These are phyloP conservation scores for Xylaria sp. DNA, from an alignment of 2,329 filamentous ascomycete genomes.

Conservation along the genomic window DNA sequence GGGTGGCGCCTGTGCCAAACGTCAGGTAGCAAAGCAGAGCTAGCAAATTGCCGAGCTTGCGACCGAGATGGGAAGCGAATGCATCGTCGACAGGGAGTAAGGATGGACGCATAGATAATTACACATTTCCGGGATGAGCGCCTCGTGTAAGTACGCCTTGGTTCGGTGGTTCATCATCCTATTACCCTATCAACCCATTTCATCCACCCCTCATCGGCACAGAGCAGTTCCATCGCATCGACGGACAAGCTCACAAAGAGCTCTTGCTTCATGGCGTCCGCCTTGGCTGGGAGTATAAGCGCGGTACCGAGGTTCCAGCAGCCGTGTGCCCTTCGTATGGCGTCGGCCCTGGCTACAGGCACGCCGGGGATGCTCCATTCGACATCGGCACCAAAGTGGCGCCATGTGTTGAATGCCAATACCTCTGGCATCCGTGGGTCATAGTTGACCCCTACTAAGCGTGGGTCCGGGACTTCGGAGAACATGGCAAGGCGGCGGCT, in stretches of 20 bases:
- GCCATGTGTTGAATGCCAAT: conserved; percentile 50
- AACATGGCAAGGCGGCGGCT: conserved; percentile 42
- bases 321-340: conserved; percentile 36
- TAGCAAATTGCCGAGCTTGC: conserved; percentile 20
- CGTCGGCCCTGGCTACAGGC: conserved; percentile 42
- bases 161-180: too few species aligned
- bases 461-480: conserved; percentile 42
- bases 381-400: conserved; percentile 46
- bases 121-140: conserved; percentile 27
- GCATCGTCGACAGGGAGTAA: conserved; percentile 25
- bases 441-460: conserved; percentile 43
- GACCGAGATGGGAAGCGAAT: conserved; percentile 29
- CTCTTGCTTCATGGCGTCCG: conserved; percentile 33
- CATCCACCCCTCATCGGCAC: conserved; percentile 37
- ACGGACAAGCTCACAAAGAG: conserved; percentile 38
- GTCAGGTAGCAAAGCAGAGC: conserved; percentile 20
- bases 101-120: conserved; percentile 29
- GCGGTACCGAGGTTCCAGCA: conserved; percentile 38
- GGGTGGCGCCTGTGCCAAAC: conserved; percentile 19
- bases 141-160: conserved; percentile 20
- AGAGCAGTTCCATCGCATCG: conserved; percentile 37
- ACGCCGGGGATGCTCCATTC: conserved; percentile 42
- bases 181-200: conserved; percentile 39
- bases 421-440: conserved; percentile 45
- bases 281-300: conserved; percentile 37